Evolutionary conservation across 768 basidiomycete species (phyloP), one percentile per base, ranked within the genome.

Genomic region (Brasilioporus rufonigricans): DNA sequence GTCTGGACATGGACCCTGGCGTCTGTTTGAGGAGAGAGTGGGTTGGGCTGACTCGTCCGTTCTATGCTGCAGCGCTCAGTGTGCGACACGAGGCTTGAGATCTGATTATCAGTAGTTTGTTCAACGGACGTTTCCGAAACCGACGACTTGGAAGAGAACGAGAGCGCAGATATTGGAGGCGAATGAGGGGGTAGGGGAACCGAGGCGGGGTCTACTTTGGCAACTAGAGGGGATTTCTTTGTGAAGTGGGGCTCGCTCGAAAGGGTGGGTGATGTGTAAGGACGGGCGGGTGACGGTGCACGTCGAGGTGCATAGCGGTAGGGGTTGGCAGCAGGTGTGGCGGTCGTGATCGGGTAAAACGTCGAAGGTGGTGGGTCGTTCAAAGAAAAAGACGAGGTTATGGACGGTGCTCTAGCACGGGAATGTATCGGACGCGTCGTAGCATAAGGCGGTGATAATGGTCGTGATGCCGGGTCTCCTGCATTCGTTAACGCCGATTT

Each of bases 91-190:
- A 80, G 58, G 1, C 77, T 78, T 1, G 76, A 66, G 8, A 59
- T 71, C 73, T 51, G 76, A 71, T 35, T 66, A 65, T 56, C 78
- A 73, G 21, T 62, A 21, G 64, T 65, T 3, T 78, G 79, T 29
- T 74, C 75, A 14, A 71, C 57, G 1, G 85, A 81, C 0, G 84
- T 81, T 13, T 71, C 74, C 1, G 86, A 86, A 13, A 77, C 72
- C 3, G 86, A 87, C 2, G 87, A 90, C n/a, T 74, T 81, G 4
- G 89, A 90, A n/a, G 89, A 91, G 61, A 85, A 80, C 1, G 89
- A 92, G 16, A 91, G 59, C 0, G 84, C 76, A 21, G 89, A 91
- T 27, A 77, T 73, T 1, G 89, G 85, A 14, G 89, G 89, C 2
- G 89, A 91, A 56, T 84, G 76, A 2, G 86, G 81, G 4, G 86